These are phyloP conservation scores for Venustampulla echinocandica DNA, from an alignment of 495 filamentous ascomycete genomes.

Conservation along the genomic window DNA sequence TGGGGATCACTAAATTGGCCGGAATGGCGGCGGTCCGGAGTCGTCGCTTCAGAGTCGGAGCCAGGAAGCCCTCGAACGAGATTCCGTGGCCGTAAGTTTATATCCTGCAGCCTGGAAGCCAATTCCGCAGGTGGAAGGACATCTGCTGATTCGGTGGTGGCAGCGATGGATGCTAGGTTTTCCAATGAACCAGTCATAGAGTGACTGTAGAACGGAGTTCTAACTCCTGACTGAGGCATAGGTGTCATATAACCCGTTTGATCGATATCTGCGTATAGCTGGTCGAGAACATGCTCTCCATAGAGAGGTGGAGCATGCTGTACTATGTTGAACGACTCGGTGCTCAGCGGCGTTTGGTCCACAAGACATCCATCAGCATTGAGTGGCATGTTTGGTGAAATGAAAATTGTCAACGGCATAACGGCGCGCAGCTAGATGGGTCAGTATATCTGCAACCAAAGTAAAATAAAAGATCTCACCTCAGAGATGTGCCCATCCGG, in stretches of 20 bases:
- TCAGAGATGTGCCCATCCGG: constrained; percentile 91
- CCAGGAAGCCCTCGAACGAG: constrained; percentile 15
- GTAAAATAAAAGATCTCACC: constrained; percentile 33
- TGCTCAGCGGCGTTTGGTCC: constrained; percentile 39
- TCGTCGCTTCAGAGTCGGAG: constrained; percentile 18
- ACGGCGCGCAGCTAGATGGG: constrained; percentile 58
- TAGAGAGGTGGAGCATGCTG: constrained; percentile 77
- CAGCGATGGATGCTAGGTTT: constrained; percentile 48
- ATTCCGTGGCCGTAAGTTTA: constrained; percentile 37
- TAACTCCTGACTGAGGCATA: constrained; percentile 55
- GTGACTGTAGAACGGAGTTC: constrained; percentile 65
- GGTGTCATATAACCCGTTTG: constrained; percentile 69
- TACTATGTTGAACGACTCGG: constrained; percentile 29
- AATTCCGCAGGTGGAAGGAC: constrained; percentile 53
- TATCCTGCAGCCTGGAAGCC: constrained; percentile 51
- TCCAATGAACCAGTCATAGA: constrained; percentile 73
- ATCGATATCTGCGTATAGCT: constrained; percentile 80
- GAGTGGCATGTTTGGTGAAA: constrained; percentile 82
- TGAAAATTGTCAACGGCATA: constrained; percentile 81
- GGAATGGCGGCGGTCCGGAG: constrained; percentile 15
- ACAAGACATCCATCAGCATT: constrained; percentile 70
- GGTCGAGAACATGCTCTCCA: constrained; percentile 77
- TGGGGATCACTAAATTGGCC: constrained; percentile 20
- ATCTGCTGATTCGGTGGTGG: constrained; percentile 26
- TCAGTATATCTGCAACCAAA: constrained; percentile 6